A percentile compares a stretch with the other conserved stretches of the same genome.
These are phyloP conservation scores for Pyronema domesticum DNA, from an alignment of 495 filamentous ascomycete genomes.

Conservation along the genomic window DNA sequence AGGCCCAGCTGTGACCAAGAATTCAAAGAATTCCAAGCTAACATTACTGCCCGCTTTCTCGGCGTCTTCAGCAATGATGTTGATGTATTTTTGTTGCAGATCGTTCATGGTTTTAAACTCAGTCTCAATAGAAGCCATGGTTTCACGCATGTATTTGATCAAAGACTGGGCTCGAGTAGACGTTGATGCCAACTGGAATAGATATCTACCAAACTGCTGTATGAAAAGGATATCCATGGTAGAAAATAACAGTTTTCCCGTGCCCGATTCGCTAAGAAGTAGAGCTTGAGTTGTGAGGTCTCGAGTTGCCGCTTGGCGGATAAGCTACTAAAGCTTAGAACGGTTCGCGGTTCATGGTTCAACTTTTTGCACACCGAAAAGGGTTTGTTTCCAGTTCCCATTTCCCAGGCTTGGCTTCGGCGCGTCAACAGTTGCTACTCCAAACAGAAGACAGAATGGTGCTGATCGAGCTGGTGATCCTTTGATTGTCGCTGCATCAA, in stretches of 20 bases:
- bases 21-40: constrained; percentile 63
- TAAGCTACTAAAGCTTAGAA: constrained; percentile 27
- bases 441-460: background rate
- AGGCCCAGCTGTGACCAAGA: constrained; percentile 70
- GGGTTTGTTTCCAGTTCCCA: no score
- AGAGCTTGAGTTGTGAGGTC: constrained; percentile 61
- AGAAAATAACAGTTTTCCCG: constrained; percentile 38
- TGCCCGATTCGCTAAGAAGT: constrained; percentile 32
- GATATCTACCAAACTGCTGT: constrained; percentile 54
- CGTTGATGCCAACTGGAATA: constrained; percentile 69
- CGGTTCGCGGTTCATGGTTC: background rate
- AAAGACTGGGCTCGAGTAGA: constrained; percentile 75
- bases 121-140: constrained; percentile 50
- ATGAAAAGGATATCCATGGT: constrained; percentile 74
- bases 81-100: constrained; percentile 56
- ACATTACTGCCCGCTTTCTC: constrained; percentile 36
- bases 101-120: constrained; percentile 75
- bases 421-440: background rate
- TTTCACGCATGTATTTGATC: constrained; percentile 61
- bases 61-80: constrained; percentile 51
- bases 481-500: no score
- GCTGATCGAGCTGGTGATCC: no score
- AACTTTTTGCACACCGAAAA: background rate
- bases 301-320: constrained; percentile 52
- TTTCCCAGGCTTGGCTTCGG: no score